Base-by-base conservation (phyloP, 1,139 yeast species). In the Komagataea norvegica region DNA sequence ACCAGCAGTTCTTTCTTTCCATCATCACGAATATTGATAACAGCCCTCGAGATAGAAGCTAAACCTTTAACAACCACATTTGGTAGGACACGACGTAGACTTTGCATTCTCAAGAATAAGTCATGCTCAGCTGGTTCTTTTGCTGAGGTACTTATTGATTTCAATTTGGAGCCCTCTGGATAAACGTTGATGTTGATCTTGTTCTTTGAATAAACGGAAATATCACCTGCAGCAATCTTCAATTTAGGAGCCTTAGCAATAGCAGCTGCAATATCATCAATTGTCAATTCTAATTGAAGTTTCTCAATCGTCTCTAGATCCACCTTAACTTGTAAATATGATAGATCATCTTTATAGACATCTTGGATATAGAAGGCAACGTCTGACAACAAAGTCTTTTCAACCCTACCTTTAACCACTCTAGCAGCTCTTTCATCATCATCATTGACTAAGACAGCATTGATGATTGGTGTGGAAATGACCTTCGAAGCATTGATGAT, bases 391-490 rank as follows among this genome's bases (percentile, higher is more conserved):
- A 82, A 65, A 0, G 98, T 93, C 67, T 91, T 93, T 60, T 93
- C 99, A 40, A 93, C 77, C 59, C 99, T 77, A 36, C 99, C 98
- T 64, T 93, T 93, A 29, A 93, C 98, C 49, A 93, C 96, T 62
- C 99, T 79, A 0, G 98, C 98, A 21, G 97, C 96, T 57, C 95
- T 83, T 64, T 89, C 97, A 60, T 93, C 98, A 14, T 80, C 79
- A 51, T 86, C 93, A 55, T 93, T 91, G 11, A 91, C 97, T 51
- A 93, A 69, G 8, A 84, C 89, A 7, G 97, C 94, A 49, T 91
- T 89, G 57, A 93, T 91, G 57, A 93, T 93, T 1, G 99, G 99
- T 3, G 98, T 93, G 5, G 96, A 86, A 52, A 93, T 93, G 13
- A 79, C 77, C 61, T 93, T 93, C 15, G 96, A 86, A 1, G 98